Base-by-base conservation (phyloP, 768 basidiomycete genomes). In the Xanthoconium purpureum region DNA sequence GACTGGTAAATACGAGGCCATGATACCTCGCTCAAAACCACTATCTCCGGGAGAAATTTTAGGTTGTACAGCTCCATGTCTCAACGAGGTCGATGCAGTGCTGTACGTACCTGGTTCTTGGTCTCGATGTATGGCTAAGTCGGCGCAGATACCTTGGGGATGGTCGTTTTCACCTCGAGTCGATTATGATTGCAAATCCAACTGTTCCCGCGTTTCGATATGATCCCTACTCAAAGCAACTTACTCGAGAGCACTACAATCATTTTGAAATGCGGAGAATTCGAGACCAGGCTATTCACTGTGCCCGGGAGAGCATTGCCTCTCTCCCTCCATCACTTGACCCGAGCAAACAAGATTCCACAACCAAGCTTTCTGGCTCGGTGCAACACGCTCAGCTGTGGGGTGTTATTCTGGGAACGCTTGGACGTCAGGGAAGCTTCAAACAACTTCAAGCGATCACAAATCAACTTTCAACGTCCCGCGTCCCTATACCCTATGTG, bases 161-260 rank as follows among this genome's bases (percentile, higher is more conserved):
- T 65, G 97, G 97, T 20, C 88, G 97, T 11, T 99, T 99, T 77
- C 97, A 98, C 69, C 81, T 98, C 17, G 97, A 99, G 73, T 91
- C 93, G 14, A 94, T 98, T 70, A 99, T 99, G 97, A 97, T 99
- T 56, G 94, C 94, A n/a, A 99, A 99, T 70, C 97, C 97, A 0
- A 73, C 81, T 32, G 80, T 98, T 17, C 94, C 97, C 12, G 95
- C 97, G 0, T 99, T 97, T 75, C 85, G 97, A 20, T 99, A 98
- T 73, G 97, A 98, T 67, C 97, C 97, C 5, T 99, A 98, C 72
- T 92, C 94, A 20, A 99, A 99, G 73, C 97, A 94, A 67, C 79
- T 99, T 49, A 98, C 97, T 2, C 77, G 93, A 55, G 97, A 99
- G 68, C 80, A 85, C 5, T 99, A 98, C 62, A 82, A 93, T 63